Conservation (phyloP, 176 grass and related monocot species). For the Luzula sylvatica region DNA sequence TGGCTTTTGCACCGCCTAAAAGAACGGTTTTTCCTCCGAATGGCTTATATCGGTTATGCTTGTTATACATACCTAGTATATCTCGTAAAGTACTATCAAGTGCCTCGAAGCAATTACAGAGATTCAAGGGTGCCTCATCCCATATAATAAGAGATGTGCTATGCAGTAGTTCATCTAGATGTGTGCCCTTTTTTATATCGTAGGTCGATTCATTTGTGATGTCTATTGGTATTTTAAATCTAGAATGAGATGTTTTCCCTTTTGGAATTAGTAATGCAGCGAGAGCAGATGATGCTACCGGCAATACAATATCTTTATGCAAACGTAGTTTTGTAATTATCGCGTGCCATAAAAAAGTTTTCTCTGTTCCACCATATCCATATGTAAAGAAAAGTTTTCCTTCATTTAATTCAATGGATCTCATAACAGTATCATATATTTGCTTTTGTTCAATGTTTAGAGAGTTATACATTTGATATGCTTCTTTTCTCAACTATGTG, state of each 20-base stretch:
- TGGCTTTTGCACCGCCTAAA: neutral
- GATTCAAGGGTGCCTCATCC: constrained; percentile 13
- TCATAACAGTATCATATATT: constrained; percentile 9
- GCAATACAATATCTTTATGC: neutral
- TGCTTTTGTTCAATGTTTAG: neutral
- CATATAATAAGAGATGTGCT: constrained; percentile 4
- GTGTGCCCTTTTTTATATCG: neutral
- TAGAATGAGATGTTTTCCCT: constrained; percentile 21
- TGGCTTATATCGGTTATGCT: too few relatives aligned
- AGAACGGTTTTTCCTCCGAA: neutral
- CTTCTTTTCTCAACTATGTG: neutral
- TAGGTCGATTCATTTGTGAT: constrained; percentile 3
- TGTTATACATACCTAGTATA: neutral
- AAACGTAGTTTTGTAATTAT: constrained; percentile 3
- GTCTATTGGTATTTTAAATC: constrained; percentile 23
- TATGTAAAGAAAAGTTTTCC: constrained; percentile 17
- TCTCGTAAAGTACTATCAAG: constrained; percentile 16
- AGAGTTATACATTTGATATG: neutral
- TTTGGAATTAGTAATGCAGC: constrained; percentile 3
- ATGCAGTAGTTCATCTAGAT: constrained; percentile 10
- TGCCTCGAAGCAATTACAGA: neutral
- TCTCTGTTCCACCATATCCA: constrained; percentile 15
- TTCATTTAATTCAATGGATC: neutral
- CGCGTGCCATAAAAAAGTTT: constrained; percentile 18
- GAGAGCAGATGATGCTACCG: constrained; percentile 11